Conservation (phyloP, 805 yeast genomes). For the Torulaspora maleeae region DNA sequence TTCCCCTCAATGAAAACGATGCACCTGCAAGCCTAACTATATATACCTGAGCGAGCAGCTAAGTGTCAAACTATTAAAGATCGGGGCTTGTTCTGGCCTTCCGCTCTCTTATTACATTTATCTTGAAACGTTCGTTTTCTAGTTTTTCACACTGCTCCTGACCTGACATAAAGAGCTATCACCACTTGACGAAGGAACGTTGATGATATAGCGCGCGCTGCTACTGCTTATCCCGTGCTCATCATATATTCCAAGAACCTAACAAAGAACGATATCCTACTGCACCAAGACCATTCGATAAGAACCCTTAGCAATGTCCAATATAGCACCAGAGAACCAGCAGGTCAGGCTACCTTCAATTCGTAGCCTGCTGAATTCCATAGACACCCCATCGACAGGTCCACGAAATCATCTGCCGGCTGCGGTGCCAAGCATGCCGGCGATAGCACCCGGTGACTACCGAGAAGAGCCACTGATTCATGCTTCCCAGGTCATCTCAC, state of each 20-base stretch:
- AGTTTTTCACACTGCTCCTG: no score
- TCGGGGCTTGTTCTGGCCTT: neutral
- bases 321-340: conserved; percentile 3
- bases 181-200: neutral
- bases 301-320: neutral
- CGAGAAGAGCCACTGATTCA: neutral
- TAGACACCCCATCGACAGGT: conserved; percentile 3
- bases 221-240: neutral
- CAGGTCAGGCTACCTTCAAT: conserved; percentile 17
- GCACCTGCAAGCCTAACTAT: neutral
- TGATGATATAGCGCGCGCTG: neutral
- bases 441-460: neutral
- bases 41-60: conserved; percentile 1
- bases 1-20: conserved; percentile 1
- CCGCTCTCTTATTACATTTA: neutral
- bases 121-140: neutral
- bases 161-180: no score
- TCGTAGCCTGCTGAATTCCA: conserved; percentile 13
- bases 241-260: neutral
- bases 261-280: no score
- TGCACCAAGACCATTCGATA: neutral
- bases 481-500: neutral
- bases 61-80: neutral
- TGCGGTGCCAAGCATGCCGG: neutral
- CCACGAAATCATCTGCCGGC: neutral